Evolutionary conservation across 2,329 filamentous ascomycete species (phyloP).

Genomic region (Botrytis squamosa): DNA sequence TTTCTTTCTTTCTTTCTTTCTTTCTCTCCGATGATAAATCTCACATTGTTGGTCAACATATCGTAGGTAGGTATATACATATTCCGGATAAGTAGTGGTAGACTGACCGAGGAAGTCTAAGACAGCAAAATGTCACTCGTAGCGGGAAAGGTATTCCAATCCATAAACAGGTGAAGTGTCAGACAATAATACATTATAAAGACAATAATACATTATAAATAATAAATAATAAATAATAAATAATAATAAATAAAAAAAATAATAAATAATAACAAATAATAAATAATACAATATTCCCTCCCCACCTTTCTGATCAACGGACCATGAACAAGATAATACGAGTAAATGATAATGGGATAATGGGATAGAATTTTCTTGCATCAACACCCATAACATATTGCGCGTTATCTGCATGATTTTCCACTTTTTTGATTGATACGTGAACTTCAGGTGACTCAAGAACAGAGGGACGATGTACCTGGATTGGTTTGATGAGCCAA

Average conservation of each 20-base stretch:
- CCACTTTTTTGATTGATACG: neutral
- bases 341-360: too few relatives aligned
- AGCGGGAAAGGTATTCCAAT: neutral
- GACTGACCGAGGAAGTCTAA: neutral
- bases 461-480: too few relatives aligned
- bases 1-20: neutral
- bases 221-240: too few relatives aligned
- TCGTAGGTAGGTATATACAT: too few relatives aligned
- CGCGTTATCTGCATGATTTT: constrained; percentile 1
- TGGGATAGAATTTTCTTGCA: neutral
- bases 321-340: neutral
- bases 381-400: neutral
- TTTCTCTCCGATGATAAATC: neutral
- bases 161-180: neutral
- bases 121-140: neutral
- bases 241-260: too few relatives aligned
- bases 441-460: neutral
- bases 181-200: neutral
- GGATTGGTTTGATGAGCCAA: neutral
- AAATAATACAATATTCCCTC: neutral
- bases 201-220: neutral
- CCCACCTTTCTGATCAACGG: neutral
- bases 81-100: neutral
- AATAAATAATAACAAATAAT: neutral
- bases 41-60: neutral